Conservation (phyloP, 495 filamentous ascomycete species). For the Xylaria scruposa region DNA sequence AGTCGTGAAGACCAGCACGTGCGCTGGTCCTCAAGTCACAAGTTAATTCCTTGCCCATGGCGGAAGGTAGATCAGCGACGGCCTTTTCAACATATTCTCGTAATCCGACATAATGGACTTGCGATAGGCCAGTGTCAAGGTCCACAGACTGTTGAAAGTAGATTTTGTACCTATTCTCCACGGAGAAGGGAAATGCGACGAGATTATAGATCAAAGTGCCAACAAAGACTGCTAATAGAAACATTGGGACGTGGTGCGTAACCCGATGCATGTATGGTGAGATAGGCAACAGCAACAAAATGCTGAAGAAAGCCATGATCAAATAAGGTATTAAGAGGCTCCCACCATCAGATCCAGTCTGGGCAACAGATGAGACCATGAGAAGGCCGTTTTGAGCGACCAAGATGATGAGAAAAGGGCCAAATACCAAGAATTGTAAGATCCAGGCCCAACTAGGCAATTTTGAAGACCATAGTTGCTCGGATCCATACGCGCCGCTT, state of each 20-base stretch:
- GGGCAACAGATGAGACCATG: constrained; percentile 71
- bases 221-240: constrained; percentile 74
- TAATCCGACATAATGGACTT: constrained; percentile 74
- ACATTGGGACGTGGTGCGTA: constrained; percentile 79
- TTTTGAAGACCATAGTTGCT: constrained; percentile 83
- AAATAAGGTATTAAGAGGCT: constrained; percentile 72
- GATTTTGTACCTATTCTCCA: constrained; percentile 77
- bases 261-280: constrained; percentile 87
- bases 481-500: constrained; percentile 67
- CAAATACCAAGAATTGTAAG: constrained; percentile 80
- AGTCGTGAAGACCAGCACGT: constrained; percentile 60
- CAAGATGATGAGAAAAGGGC: constrained; percentile 77
- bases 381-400: constrained; percentile 76
- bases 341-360: constrained; percentile 83
- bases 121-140: constrained; percentile 72
- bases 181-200: constrained; percentile 85
- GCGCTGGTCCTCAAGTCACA: constrained; percentile 52
- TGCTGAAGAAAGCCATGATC: constrained; percentile 66
- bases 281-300: constrained; percentile 77
- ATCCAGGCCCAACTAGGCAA: constrained; percentile 87
- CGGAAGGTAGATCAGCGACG: constrained; percentile 72
- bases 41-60: constrained; percentile 63
- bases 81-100: constrained; percentile 72
- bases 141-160: constrained; percentile 86
- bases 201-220: constrained; percentile 89